Evolutionary conservation across 192 early-diverging fungal genomes (phyloP).

Genomic region (Coemansia sp.): DNA sequence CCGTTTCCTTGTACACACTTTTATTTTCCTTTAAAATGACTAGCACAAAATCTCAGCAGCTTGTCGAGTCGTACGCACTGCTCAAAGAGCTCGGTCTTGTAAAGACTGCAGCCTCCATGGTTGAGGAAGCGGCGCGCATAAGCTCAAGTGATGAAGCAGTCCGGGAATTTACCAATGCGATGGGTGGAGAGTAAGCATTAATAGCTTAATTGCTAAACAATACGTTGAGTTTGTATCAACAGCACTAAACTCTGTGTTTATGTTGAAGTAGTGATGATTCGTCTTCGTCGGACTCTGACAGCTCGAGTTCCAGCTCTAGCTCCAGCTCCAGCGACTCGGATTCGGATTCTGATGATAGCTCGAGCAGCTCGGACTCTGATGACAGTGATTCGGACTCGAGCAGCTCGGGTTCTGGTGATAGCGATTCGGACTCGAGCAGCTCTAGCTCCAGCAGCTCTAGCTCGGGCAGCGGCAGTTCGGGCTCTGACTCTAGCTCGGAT

Average conservation of each 20-base stretch:
- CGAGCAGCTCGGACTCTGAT: neutral
- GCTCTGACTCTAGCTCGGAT: constrained; percentile 9
- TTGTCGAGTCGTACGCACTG: constrained; percentile 18
- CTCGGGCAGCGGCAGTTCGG: neutral
- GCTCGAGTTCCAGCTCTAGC: neutral
- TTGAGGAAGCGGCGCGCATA: constrained; percentile 17
- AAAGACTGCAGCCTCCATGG: constrained; percentile 26
- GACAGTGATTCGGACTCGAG: constrained; percentile 5
- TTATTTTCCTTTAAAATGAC: constrained; percentile 14
- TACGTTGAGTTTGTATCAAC: neutral
- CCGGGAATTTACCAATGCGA: constrained; percentile 9
- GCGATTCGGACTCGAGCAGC: constrained; percentile 17
- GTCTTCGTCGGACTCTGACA: neutral
- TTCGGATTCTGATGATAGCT: constrained; percentile 3
- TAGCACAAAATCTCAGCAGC: constrained; percentile 17
- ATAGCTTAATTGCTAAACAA: constrained; percentile 3
- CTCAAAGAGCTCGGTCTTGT: constrained; percentile 24
- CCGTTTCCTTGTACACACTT: neutral
- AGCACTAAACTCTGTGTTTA: neutral
- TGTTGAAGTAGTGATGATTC: neutral
- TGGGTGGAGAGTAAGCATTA: neutral
- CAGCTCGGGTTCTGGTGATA: constrained; percentile 3
- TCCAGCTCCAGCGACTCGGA: constrained; percentile 12
- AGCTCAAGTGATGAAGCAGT: constrained; percentile 11
- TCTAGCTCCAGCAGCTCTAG: neutral